Evolutionary conservation across 1,284 basidiomycete species (phyloP), one percentile per base, ranked within the genome.

Genomic region (Malassezia restricta): DNA sequence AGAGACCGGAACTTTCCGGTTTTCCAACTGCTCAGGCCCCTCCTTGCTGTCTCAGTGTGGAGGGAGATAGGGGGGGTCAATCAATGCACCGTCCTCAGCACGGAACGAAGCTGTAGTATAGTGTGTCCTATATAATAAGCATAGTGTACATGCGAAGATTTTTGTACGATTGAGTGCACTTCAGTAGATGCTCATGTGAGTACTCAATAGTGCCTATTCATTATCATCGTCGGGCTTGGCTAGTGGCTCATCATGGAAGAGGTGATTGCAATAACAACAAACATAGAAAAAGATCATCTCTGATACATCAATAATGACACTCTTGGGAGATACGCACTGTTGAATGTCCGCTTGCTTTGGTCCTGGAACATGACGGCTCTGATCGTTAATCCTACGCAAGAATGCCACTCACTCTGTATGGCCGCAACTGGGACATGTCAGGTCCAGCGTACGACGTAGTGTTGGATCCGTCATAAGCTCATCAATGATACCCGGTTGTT

Each of bases 391-490:
- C 17, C 33, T 29, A 15, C 12, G 29, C 9, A 8, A 35, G 9
- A 14, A 24, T 1, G 4, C 5, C 20, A 59, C 58, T 24, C 39
- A 59, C 56, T 71, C 67, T 2, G 49, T 50, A 35, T 66, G 56
- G 0, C 64, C 66, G 47, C 70, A 73, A 14, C 45, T 53, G 5
- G 70, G 70, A 51, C 70, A 73, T 8, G 56, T 55, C 12, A 66
- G 48, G 31, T 73, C 68, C 27, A 63, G 56, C 15, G 62, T 70
- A 17, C 70, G 49, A 1, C 62, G 50, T 73, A 98, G 77, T 8
- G 92, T 95, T 11, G 91, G 86, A 71, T 98, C 92, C 39, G 85
- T 80, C 51, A 86, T 85, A 8, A 98, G 76, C 74, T 94, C 89
- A 31, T 83, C 83, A 2, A 87, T 91, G 29, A 95, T 84, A 47